Base-by-base conservation (phyloP, 257 asterid genomes). In the Solanum ossicruentum region DNA sequence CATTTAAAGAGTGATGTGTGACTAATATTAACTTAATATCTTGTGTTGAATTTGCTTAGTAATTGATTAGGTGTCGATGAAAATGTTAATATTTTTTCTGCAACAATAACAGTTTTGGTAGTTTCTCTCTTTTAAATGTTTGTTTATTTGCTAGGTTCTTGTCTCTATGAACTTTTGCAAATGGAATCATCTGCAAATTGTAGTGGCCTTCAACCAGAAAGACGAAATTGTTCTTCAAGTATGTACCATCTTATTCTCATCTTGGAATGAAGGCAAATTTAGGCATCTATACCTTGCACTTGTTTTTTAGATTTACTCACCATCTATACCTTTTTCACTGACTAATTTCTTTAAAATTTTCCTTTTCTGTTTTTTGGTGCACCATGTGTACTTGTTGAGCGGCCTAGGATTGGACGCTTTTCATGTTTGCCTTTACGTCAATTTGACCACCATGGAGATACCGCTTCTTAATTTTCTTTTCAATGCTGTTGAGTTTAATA, bases 141-240 rank as follows among this genome's bases (percentile, higher is more conserved):
- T 51, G 47, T 52, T 67, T 21, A 49, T 65, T 32, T 83, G 23
- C 39, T 45, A 83, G 85, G 85, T 72, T 83, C 81, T 60, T 83
- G 85, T 70, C 85, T 83, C 56, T 83, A 83, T 45, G 85, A 83
- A n/a, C 87, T 89, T 85, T 52, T 89, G 70, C 91, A 65, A 58
- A 83, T 87, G 89, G 91, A 89, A 58, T 71, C 88, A 18, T 85
- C 91, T 47, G 20, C 83, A 69, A 83, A 54, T 43, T 70, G 36
- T 66, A 84, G 72, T 55, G 71, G 63, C 45, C 82, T 17, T 80
- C 77, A 73, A 54, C 69, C 57, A 67, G 85, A 87, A 61, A 55
- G 73, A 80, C 80, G 83, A 21, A 56, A 66, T 7, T n/a, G 66
- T 66, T 73, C 83, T 84, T 75, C 82, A 43, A 81, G 91, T 89